These are phyloP conservation scores for Bipolaris bicolor DNA, from an alignment of 2,329 filamentous ascomycete species.

Conservation along the genomic window DNA sequence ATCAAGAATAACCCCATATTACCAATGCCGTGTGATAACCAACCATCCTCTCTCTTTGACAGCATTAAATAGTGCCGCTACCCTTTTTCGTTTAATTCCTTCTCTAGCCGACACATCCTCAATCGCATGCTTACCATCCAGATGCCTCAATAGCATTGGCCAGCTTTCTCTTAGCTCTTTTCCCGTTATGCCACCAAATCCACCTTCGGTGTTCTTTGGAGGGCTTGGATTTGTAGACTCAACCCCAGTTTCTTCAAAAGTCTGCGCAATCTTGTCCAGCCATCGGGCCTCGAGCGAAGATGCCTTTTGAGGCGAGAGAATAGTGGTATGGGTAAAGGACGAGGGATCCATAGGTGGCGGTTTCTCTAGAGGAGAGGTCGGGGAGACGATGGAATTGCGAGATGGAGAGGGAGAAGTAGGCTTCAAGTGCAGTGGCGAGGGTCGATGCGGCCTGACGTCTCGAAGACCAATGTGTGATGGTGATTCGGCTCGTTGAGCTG, in stretches of 20 bases:
- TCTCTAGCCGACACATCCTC: slow-evolving; percentile 88
- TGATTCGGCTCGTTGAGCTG: slow-evolving; percentile 29
- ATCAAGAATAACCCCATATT: neutral
- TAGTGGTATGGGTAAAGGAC: slow-evolving; percentile 48
- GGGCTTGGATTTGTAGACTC: slow-evolving; percentile 30
- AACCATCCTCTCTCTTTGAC: slow-evolving; percentile 72
- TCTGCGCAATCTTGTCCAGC: slow-evolving; percentile 54
- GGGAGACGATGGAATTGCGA: slow-evolving; percentile 22
- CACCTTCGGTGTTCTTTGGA: slow-evolving; percentile 26
- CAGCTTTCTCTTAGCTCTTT: slow-evolving; percentile 66
- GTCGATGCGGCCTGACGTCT: slow-evolving; percentile 36
- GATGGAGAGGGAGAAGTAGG: slow-evolving; percentile 41
- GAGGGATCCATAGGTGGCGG: slow-evolving; percentile 26
- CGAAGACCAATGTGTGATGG: slow-evolving; percentile 29
- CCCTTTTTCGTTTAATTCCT: slow-evolving; percentile 78
- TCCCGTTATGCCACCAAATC: slow-evolving; percentile 26
- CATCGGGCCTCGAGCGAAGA: slow-evolving; percentile 78
- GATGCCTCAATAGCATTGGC: slow-evolving; percentile 79
- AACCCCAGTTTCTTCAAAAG: slow-evolving; percentile 49
- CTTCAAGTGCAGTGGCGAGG: slow-evolving; percentile 43
- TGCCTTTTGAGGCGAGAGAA: slow-evolving; percentile 78
- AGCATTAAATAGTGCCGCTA: slow-evolving; percentile 62
- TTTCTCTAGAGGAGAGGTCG: slow-evolving; percentile 26
- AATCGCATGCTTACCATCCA: slow-evolving; percentile 83
- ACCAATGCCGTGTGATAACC: slow-evolving; percentile 51